Conservation (phyloP, 1,139 yeast species). For the Yamadazyma taylorii region DNA sequence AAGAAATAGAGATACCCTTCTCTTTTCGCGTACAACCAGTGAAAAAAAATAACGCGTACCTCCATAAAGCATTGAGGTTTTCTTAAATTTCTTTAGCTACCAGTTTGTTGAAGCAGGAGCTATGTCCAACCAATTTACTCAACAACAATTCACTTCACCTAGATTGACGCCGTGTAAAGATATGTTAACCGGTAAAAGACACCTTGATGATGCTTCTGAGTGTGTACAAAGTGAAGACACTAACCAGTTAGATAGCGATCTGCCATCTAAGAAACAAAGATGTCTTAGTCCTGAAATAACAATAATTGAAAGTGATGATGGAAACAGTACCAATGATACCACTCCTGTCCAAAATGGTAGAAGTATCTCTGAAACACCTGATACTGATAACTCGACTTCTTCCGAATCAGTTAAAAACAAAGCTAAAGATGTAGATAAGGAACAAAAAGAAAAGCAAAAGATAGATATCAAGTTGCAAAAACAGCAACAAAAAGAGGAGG, state of each 20-base stretch:
- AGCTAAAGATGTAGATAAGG: background rate
- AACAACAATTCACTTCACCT: conserved; percentile 7
- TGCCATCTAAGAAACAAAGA: conserved; percentile 9
- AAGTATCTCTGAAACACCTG: too few relatives aligned
- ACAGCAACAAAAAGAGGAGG: conserved; percentile 5
- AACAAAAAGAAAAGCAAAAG: conserved; percentile 6
- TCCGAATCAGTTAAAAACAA: too few relatives aligned
- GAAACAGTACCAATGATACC: background rate
- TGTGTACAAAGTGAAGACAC: too few relatives aligned
- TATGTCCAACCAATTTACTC: background rate
- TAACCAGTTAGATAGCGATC: background rate
- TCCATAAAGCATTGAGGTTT: too few relatives aligned
- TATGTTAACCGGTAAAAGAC: background rate
- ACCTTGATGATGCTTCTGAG: background rate
- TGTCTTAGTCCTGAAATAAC: conserved; percentile 10
- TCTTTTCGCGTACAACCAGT: too few relatives aligned
- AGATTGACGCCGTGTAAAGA: conserved; percentile 6
- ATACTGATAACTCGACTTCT: too few relatives aligned
- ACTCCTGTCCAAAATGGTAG: conserved; percentile 11
- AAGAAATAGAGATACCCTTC: too few relatives aligned
- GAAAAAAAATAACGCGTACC: too few relatives aligned
- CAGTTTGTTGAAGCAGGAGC: background rate
- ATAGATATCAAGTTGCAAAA: conserved; percentile 10
- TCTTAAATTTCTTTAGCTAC: too few relatives aligned
- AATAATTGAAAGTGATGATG: conserved; percentile 10